Base-by-base conservation (phyloP, 768 basidiomycete species). In the Lentinula sp. region DNA sequence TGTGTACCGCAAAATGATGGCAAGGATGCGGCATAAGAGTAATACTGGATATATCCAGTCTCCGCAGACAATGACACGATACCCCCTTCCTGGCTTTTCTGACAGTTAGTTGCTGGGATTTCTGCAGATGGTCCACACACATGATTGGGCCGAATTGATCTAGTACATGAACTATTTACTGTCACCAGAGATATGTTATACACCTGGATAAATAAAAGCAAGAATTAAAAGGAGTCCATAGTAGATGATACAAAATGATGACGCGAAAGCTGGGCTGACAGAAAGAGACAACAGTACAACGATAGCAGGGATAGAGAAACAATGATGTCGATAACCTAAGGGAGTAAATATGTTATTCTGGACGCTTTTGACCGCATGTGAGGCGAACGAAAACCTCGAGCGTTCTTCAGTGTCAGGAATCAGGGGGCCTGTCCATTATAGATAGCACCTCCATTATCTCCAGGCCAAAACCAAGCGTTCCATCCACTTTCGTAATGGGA, bases 391-490 rank as follows among this genome's bases (percentile, higher is more conserved):
- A 39, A 8, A 39, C 5, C 13, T 8, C 37, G 0, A 39, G 3
- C 37, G 37, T 8, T 8, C 1, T 39, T 39, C 9, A 8, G 0
- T 39, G 37, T 3, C 37, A 39, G 13, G 37, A 39, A 13, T 39
- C 37, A 39, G 13, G 37, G 13, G 3, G 37, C 37, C 13, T 39
- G 37, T 39, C 37, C 39, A 16, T 39, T 16, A 43, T 42, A 40
- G 18, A 16, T n/a, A 16, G 16, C 11, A 13, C 18, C 39, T 35
- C 35, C 31, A 10, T 35, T 16, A 31, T 60, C 59, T 40, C 59
- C 59, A 16, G 59, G 59, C 59, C 59, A 60, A 11, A 60, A 60
- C 59, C 59, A 60, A n/a, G 59, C 45, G 18, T 60, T 60, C 39
- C 59, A 60, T 16, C 43, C 45, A 59, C 57, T 59, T 37, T 59